Percentiles rank a stretch among this genome's conserved stretches.
phyloP scores from a whole-genome alignment of 257 asterid genomes.

The Fraxinus excelsior region DNA sequence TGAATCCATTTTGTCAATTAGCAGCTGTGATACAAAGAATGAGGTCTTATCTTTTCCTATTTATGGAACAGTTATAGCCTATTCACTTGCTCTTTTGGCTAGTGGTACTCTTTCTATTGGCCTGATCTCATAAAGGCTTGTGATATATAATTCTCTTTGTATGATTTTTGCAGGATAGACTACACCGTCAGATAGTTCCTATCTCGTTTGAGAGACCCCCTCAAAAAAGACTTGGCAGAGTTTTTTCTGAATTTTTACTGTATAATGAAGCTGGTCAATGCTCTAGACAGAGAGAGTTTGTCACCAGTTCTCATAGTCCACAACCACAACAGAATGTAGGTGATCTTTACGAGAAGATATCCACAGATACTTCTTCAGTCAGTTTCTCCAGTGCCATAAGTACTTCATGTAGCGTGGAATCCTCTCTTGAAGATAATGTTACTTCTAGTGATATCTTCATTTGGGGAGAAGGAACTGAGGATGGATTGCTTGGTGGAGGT shows the following conservation, averaged over 20 bases:
- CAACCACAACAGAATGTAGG: constrained; percentile 35
- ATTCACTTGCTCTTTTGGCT: constrained; percentile 7
- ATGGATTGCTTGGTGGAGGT: constrained; percentile 55
- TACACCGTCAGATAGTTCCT: constrained; percentile 30
- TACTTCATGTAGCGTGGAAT: constrained; percentile 60
- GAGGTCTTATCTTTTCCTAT: constrained; percentile 53
- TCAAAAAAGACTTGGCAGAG: constrained; percentile 56
- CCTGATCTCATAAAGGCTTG: not conserved
- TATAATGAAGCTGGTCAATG: constrained; percentile 33
- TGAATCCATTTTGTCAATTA: constrained; percentile 40
- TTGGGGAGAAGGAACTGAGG: constrained; percentile 76
- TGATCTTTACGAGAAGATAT: constrained; percentile 37
- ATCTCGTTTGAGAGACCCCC: constrained; percentile 43
- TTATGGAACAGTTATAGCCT: constrained; percentile 11
- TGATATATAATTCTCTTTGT: constrained; percentile 24
- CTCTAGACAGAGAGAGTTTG: constrained; percentile 46
- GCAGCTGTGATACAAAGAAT: constrained; percentile 38
- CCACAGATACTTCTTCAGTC: constrained; percentile 45
- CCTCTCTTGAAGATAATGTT: constrained; percentile 50
- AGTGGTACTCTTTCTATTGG: not conserved
- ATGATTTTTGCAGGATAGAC: constrained; percentile 42
- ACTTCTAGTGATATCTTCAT: constrained; percentile 49
- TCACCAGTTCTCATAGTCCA: constrained; percentile 38
- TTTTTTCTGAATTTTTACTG: constrained; percentile 52
- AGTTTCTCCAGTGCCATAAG: constrained; percentile 60